Percentiles rank a stretch among this genome's conserved stretches.
Evolutionary conservation across 257 asterid genomes (phyloP).

Genomic region (Solanum chmielewskii): DNA sequence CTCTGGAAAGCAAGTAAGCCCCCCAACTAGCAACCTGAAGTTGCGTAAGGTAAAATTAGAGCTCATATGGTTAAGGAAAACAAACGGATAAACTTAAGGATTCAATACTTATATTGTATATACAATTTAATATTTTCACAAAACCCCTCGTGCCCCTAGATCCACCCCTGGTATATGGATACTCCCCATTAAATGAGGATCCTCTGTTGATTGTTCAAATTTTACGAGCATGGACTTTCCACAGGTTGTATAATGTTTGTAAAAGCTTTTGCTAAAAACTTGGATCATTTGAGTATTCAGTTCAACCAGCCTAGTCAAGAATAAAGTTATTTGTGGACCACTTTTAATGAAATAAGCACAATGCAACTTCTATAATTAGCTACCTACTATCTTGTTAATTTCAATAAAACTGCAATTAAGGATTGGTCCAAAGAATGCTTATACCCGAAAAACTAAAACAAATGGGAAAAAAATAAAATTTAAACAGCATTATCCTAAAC

Average conservation of each 20-base stretch:
- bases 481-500: not conserved
- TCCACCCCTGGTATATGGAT: not conserved
- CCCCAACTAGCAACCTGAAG: slow-evolving; percentile 98
- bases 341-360: not conserved
- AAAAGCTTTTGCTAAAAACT: not conserved
- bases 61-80: not conserved
- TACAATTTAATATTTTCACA: not conserved
- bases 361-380: not conserved
- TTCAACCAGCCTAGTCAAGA: not conserved
- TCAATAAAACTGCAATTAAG: not conserved
- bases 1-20: slow-evolving; percentile 69
- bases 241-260: not conserved
- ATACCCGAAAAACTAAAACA: not conserved
- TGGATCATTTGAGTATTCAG: not conserved
- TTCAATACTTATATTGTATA: not conserved
- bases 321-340: not conserved
- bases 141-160: not conserved
- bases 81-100: not conserved
- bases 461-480: not conserved
- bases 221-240: not conserved
- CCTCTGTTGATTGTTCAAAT: not conserved
- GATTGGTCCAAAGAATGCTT: not conserved
- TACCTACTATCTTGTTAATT: not conserved
- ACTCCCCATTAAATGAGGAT: not conserved
- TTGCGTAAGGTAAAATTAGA: not conserved